Evolutionary conservation across 805 yeast species (phyloP).

Genomic region (Ogataea naganishii): DNA sequence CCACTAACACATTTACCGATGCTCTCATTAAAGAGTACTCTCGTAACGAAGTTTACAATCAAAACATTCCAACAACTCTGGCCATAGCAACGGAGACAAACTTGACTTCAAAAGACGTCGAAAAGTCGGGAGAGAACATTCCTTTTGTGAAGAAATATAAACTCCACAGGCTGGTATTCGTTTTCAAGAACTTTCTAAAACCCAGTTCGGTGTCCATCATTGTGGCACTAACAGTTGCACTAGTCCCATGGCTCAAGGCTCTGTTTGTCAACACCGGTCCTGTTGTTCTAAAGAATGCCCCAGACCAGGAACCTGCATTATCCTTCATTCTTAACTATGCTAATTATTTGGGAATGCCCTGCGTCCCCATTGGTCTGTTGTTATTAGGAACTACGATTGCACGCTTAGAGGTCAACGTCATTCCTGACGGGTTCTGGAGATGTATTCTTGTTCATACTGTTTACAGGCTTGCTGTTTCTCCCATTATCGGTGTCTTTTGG

Average conservation of each 20-base stretch:
- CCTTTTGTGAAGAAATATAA: constrained; percentile 21
- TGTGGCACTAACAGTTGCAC: constrained; percentile 35
- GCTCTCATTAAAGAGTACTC: constrained; percentile 27
- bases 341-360: constrained; percentile 40
- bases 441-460: constrained; percentile 35
- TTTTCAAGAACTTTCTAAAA: constrained; percentile 35
- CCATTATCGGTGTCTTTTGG: constrained; percentile 45
- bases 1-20: constrained; percentile 15
- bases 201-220: constrained; percentile 42
- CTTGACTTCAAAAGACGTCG: constrained; percentile 16
- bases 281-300: constrained; percentile 26
- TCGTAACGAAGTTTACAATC: constrained; percentile 23
- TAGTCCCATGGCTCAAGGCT: constrained; percentile 48
- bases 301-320: constrained; percentile 45
- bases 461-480: constrained; percentile 35
- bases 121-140: constrained; percentile 14
- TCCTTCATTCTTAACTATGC: constrained; percentile 43
- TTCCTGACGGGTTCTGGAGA: constrained; percentile 51
- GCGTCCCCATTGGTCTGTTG: constrained; percentile 47
- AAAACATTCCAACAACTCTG: constrained; percentile 17
- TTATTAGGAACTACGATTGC: constrained; percentile 48
- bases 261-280: constrained; percentile 28
- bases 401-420: constrained; percentile 33
- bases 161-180: constrained; percentile 20
- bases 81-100: constrained; percentile 27